Evolutionary conservation across 2,329 filamentous ascomycete species (phyloP), one percentile per base, ranked within the genome.

Genomic region (Bipolaris victoriae): DNA sequence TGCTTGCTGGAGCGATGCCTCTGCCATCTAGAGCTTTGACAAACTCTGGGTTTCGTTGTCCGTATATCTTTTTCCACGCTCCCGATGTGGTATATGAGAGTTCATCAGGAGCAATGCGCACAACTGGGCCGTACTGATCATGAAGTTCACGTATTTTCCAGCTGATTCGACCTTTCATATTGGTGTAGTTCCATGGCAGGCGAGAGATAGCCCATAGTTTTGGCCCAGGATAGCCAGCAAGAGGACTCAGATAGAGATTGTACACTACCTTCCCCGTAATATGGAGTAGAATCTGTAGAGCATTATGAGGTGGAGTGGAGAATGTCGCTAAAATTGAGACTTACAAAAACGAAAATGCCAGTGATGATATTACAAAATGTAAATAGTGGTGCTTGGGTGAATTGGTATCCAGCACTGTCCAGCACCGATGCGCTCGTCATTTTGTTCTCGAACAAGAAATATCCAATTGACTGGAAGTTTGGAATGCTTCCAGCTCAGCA

Each of bases 1-100:
- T 56, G 43, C 53, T 56, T 15, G 47, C 40, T 18, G 53, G 53
- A 35, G 53, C 53, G 22, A 56, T 56, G 3, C 53, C 53, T 26
- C 53, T 56, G 7, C 53, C 53, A 20, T 56, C 53, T 9, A 56
- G 53, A 20, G 47, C 47, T 29, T 56, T 56, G 11, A 56, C 48
- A 9, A 56, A 56, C 13, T 56, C 53, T 6, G 53, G 53, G 7
- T 52, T 52, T 11, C 47, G 48, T 68, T 57, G 55, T 48, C 55
- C 50, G 2, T 57, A 54, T 31, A 49, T 54, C 16, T 57, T 49
- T 31, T 53, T 53, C 55, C 55, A 57, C 15, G 55, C 55, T 7
- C 39, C 55, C 7, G 50, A 46, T 6, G 44, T 49, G 3, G 49
- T 54, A 7, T 49, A 57, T 3, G 44, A 49, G 11, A 57, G 40